A percentile compares a stretch with the other conserved stretches of the same genome.
Conservation (phyloP, 1,284 basidiomycete genomes). For the Limonomyces culmigenus region DNA sequence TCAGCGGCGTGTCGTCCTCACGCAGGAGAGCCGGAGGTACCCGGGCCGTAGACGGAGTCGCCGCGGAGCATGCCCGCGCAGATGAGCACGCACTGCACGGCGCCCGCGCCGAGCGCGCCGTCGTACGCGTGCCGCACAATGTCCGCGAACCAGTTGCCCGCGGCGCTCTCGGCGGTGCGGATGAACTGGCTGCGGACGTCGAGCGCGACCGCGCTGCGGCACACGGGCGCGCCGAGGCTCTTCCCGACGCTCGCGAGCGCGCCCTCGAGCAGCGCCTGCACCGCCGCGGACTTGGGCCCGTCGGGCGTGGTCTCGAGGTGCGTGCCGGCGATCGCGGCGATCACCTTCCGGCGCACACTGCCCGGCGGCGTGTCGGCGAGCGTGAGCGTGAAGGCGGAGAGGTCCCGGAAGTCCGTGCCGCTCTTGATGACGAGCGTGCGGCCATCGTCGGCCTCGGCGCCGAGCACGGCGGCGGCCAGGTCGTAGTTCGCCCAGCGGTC, state of each 20-base stretch:
- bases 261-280: slow-evolving; percentile 46
- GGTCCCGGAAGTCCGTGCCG: slow-evolving; percentile 81
- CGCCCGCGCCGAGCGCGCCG: slow-evolving; percentile 49
- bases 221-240: slow-evolving; percentile 58
- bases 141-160: slow-evolving; percentile 85
- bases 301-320: slow-evolving; percentile 45
- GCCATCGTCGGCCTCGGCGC: slow-evolving; percentile 60
- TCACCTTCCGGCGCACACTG: slow-evolving; percentile 49
- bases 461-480: slow-evolving; percentile 35
- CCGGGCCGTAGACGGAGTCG: slow-evolving; percentile 74
- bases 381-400: slow-evolving; percentile 59
- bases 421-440: slow-evolving; percentile 61
- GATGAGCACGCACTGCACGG: slow-evolving; percentile 65
- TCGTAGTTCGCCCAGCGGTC: slow-evolving; percentile 60
- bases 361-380: slow-evolving; percentile 43
- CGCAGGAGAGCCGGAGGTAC: slow-evolving; percentile 18
- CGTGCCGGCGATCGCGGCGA: slow-evolving; percentile 52
- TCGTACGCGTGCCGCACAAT: slow-evolving; percentile 78
- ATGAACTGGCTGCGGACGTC: slow-evolving; percentile 67
- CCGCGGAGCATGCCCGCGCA: slow-evolving; percentile 81
- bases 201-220: slow-evolving; percentile 50
- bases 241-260: slow-evolving; percentile 59
- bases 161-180: slow-evolving; percentile 55
- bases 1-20: neutral
- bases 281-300: slow-evolving; percentile 36